Percentiles rank a stretch among this genome's conserved stretches.
phyloP scores from a whole-genome alignment of 495 filamentous ascomycete genomes.

The Penicillium coprophilum region DNA sequence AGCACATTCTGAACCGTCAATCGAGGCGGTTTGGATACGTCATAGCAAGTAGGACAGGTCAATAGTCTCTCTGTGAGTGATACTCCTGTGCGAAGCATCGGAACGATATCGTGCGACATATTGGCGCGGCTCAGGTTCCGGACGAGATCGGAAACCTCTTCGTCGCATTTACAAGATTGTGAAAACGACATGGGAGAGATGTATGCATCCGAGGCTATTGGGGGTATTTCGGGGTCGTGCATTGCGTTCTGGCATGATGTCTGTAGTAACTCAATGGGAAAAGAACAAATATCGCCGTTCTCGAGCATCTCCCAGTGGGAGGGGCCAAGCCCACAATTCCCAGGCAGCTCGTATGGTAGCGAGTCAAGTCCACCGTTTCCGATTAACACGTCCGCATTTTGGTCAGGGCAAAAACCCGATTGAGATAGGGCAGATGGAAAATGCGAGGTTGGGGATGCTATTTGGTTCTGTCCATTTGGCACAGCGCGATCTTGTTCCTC shows the following conservation, averaged over 20 bases:
- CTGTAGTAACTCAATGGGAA: conserved; percentile 19
- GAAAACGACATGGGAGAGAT: conserved; percentile 19
- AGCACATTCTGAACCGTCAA: conserved; percentile 32
- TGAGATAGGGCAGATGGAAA: conserved; percentile 6
- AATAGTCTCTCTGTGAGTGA: conserved; percentile 22
- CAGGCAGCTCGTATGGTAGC: conserved; percentile 19
- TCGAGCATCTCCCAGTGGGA: conserved; percentile 19
- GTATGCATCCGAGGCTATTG: conserved; percentile 9
- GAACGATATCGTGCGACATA: conserved; percentile 22
- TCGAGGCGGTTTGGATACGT: conserved; percentile 28
- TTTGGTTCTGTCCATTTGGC: conserved; percentile 5
- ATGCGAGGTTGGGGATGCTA: conserved; percentile 12
- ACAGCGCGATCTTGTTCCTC: conserved; percentile 5
- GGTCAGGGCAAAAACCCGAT: background rate
- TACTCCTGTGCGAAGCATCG: conserved; percentile 20
- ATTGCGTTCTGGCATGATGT: background rate
- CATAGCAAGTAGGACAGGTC: conserved; percentile 27
- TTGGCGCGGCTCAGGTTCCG: conserved; percentile 22
- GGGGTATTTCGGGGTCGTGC: conserved; percentile 2
- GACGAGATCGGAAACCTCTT: conserved; percentile 25
- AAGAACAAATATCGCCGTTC: conserved; percentile 17
- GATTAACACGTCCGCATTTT: conserved; percentile 11
- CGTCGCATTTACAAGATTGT: conserved; percentile 28
- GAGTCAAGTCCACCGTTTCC: conserved; percentile 6
- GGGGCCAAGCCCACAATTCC: conserved; percentile 19